A percentile compares a stretch with the other conserved stretches of the same genome.
These are phyloP conservation scores for Lycium ferocissimum DNA, from an alignment of 257 asterid genomes.

Conservation along the genomic window DNA sequence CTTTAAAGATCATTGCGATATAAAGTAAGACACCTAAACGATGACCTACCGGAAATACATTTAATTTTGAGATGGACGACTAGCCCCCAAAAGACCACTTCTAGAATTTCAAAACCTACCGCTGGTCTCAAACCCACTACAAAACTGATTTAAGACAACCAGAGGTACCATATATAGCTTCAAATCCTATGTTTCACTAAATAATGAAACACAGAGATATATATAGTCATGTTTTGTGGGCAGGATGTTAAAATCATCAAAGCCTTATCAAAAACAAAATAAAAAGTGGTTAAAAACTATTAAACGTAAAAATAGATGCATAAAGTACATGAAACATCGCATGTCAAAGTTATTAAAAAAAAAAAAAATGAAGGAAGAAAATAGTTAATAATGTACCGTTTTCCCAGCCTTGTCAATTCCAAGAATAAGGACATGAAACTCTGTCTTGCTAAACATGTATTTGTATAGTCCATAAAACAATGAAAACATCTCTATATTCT, in stretches of 20 bases:
- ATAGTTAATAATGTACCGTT: constrained; percentile 54
- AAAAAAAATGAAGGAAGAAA: neutral
- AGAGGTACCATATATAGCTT: neutral
- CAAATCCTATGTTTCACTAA: neutral
- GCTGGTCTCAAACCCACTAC: neutral
- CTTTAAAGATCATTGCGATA: neutral
- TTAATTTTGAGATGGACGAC: neutral
- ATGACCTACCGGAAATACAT: neutral
- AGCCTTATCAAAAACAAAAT: neutral
- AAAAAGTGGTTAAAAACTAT: neutral
- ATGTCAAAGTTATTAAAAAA: neutral
- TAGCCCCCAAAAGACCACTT: constrained; percentile 6
- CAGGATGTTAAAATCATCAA: neutral
- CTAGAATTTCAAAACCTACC: neutral
- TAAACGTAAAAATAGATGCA: neutral
- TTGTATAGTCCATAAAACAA: constrained; percentile 86
- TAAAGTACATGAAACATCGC: neutral
- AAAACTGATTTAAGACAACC: neutral
- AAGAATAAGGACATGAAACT: constrained; percentile 93
- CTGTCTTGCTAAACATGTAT: constrained; percentile 81
- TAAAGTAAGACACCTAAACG: neutral
- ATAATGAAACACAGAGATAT: neutral
- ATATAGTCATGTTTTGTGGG: neutral
- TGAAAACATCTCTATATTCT: constrained; percentile 71
- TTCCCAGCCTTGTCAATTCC: constrained; percentile 96